Evolutionary conservation across 768 basidiomycete genomes (phyloP).

Genomic region (Serendipita indica): DNA sequence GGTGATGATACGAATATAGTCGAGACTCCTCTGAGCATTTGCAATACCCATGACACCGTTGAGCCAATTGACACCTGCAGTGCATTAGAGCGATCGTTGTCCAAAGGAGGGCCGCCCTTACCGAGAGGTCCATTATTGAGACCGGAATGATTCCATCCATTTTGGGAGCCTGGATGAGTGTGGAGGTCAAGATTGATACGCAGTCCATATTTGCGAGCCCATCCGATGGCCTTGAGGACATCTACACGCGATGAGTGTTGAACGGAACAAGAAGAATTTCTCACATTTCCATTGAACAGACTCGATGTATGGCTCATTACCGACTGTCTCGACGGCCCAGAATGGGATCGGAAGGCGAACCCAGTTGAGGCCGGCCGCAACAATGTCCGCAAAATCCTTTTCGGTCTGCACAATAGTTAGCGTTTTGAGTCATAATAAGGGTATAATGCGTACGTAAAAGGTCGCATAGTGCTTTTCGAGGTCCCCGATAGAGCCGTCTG

Average conservation of each 20-base stretch:
- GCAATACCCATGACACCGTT: conserved; percentile 89
- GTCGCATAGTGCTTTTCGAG: conserved; percentile 82
- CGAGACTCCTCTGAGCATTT: conserved; percentile 84
- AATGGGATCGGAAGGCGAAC: conserved; percentile 80
- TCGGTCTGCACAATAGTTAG: conserved; percentile 49
- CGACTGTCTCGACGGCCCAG: conserved; percentile 80
- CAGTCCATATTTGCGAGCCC: conserved; percentile 94
- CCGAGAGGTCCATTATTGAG: conserved; percentile 45
- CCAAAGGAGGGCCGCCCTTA: conserved; percentile 15
- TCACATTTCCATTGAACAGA: conserved; percentile 57
- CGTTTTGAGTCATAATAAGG: not conserved
- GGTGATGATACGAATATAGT: conserved; percentile 74
- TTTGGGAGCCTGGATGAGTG: conserved; percentile 26
- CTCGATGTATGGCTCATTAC: conserved; percentile 68
- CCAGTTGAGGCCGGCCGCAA: conserved; percentile 85
- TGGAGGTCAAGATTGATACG: conserved; percentile 80
- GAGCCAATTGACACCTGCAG: conserved; percentile 54
- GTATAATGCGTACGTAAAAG: conserved; percentile 54
- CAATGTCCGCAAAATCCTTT: conserved; percentile 84
- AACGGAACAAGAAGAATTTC: not conserved
- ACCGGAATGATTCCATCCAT: conserved; percentile 71
- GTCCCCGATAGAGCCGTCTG: conserved; percentile 42
- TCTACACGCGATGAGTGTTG: conserved; percentile 26
- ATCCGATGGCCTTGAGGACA: conserved; percentile 81
- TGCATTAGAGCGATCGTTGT: conserved; percentile 34